Evolutionary conservation across 768 basidiomycete genomes (phyloP).

Genomic region (Phaffia tasmanica): DNA sequence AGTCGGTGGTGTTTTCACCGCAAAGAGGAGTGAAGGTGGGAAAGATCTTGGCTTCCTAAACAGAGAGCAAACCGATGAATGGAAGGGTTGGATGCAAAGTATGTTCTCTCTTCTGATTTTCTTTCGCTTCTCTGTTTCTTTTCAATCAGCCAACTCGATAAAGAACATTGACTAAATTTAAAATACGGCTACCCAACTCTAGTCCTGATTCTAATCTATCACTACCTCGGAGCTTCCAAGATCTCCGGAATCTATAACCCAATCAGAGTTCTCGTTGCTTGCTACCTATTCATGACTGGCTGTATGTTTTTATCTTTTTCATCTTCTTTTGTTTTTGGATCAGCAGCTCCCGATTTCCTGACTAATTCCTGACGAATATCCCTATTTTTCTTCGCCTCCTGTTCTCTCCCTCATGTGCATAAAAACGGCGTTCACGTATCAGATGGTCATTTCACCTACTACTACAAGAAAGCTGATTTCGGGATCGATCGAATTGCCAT

Average conservation of each 20-base stretch:
- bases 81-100: conserved; percentile 99
- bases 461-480: conserved; percentile 80
- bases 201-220: conserved; percentile 87
- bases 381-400: neutral
- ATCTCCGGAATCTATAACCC: conserved; percentile 88
- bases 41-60: conserved; percentile 82
- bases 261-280: conserved; percentile 73
- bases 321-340: neutral
- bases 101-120: conserved; percentile 31
- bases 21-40: conserved; percentile 50
- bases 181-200: neutral
- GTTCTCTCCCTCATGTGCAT: conserved; percentile 3
- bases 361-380: conserved; percentile 8
- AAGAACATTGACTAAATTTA: neutral
- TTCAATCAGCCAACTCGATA: neutral
- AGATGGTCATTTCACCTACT: conserved; percentile 62
- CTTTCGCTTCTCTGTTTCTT: conserved; percentile 14
- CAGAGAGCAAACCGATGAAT: conserved; percentile 87
- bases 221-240: conserved; percentile 80
- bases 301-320: conserved; percentile 47
- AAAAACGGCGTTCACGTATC: neutral
- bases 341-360: neutral
- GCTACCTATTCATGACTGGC: conserved; percentile 86
- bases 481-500: conserved; percentile 61
- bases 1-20: conserved; percentile 50